phyloP scores from a whole-genome alignment of 2,329 filamentous ascomycete species.

The Plectosphaerella cucumerina region DNA sequence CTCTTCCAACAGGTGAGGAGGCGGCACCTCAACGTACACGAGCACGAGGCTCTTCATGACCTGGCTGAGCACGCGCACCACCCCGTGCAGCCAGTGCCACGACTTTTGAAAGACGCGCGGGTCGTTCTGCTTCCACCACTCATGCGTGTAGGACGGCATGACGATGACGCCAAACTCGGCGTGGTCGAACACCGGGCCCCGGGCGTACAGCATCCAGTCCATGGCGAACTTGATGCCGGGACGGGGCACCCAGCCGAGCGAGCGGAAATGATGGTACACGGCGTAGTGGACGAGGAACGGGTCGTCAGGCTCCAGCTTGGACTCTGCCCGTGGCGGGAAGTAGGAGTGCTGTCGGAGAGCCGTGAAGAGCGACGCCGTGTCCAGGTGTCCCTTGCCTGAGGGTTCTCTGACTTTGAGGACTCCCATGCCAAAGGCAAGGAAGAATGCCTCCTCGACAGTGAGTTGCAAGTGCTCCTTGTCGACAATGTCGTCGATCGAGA shows the following conservation, averaged over 20 bases:
- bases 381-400: constrained; percentile 37
- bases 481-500: constrained; percentile 21
- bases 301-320: constrained; percentile 65
- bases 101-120: constrained; percentile 45
- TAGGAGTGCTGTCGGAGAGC: constrained; percentile 68
- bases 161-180: constrained; percentile 89
- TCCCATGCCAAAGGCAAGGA: constrained; percentile 77
- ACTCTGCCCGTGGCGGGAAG: constrained; percentile 52
- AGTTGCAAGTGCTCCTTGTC: constrained; percentile 85
- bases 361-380: constrained; percentile 54
- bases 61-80: constrained; percentile 85
- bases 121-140: constrained; percentile 63
- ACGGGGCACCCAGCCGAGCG: constrained; percentile 89
- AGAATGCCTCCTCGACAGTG: constrained; percentile 86
- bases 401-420: constrained; percentile 60
- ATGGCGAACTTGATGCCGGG: constrained; percentile 92
- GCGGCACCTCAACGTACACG: constrained; percentile 86
- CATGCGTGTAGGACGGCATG: constrained; percentile 73
- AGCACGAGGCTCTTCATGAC: constrained; percentile 87
- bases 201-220: constrained; percentile 91
- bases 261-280: constrained; percentile 94
- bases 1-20: constrained; percentile 48
- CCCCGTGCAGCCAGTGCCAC: constrained; percentile 84
- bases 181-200: constrained; percentile 90
- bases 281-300: constrained; percentile 82